Conservation (phyloP, 1,139 yeast genomes). For the Lizanozyma gosingica region DNA sequence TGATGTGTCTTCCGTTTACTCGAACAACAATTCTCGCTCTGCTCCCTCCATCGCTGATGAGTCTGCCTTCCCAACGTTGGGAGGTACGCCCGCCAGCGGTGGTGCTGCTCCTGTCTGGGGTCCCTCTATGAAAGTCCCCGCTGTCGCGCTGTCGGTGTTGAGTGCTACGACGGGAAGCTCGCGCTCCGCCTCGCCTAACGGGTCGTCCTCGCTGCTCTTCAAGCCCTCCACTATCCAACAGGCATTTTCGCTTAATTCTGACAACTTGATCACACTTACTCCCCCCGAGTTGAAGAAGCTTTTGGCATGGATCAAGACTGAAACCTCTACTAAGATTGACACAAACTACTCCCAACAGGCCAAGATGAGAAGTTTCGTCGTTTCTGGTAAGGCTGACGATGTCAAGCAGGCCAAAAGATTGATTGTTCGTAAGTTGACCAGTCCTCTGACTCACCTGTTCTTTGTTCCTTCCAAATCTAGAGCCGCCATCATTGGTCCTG, state of each 20-base stretch:
- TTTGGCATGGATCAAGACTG: constrained; percentile 51
- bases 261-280: constrained; percentile 37
- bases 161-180: constrained; percentile 5
- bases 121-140: constrained; percentile 16
- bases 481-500: constrained; percentile 80
- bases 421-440: constrained; percentile 67
- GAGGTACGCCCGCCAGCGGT: constrained; percentile 11
- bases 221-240: constrained; percentile 35
- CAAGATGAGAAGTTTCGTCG: constrained; percentile 76
- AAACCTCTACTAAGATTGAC: constrained; percentile 63
- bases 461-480: constrained; percentile 72
- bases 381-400: constrained; percentile 65
- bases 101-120: constrained; percentile 16
- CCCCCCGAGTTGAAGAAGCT: constrained; percentile 47
- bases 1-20: constrained; percentile 11
- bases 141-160: constrained; percentile 1
- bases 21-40: constrained; percentile 4
- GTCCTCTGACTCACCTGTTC: constrained; percentile 56
- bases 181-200: constrained; percentile 1
- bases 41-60: constrained; percentile 38
- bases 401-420: constrained; percentile 71
- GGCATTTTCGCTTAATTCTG: constrained; percentile 39
- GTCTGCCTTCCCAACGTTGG: constrained; percentile 20
- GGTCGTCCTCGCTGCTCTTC: constrained; percentile 5
- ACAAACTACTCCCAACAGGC: constrained; percentile 74